phyloP scores from a whole-genome alignment of 768 basidiomycete genomes.

The Royoungia palumana region DNA sequence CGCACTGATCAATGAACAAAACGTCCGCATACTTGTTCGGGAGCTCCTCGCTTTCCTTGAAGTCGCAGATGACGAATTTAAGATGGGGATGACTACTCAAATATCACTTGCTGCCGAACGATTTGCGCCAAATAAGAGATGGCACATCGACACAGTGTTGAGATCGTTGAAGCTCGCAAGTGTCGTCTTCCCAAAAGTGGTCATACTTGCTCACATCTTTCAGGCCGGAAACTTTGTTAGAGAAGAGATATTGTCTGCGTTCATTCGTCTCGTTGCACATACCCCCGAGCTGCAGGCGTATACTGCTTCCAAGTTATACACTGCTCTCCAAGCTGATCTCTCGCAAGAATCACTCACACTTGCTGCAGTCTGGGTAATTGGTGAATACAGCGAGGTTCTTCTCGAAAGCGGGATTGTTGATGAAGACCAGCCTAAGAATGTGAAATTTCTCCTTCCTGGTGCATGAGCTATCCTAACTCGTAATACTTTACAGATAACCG shows the following conservation, averaged over 20 bases:
- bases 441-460: constrained; percentile 32
- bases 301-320: constrained; percentile 87
- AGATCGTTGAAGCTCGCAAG: constrained; percentile 86
- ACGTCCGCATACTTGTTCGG: constrained; percentile 86
- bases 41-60: constrained; percentile 96
- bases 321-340: constrained; percentile 83
- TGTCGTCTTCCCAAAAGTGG: constrained; percentile 1
- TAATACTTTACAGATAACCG: constrained; percentile 51
- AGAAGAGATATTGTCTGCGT: constrained; percentile 92
- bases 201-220: not conserved
- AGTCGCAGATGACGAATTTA: constrained; percentile 98
- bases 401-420: constrained; percentile 82
- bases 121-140: constrained; percentile 95
- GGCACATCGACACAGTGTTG: constrained; percentile 98
- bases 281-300: constrained; percentile 97
- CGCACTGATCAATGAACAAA: constrained; percentile 92
- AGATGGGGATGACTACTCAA: constrained; percentile 96
- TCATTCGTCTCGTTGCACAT: constrained; percentile 93
- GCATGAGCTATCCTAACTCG: not conserved
- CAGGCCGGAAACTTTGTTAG: constrained; percentile 98
- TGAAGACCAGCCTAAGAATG: constrained; percentile 68
- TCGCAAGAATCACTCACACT: constrained; percentile 96
- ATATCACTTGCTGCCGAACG: constrained; percentile 94
- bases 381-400: constrained; percentile 91
- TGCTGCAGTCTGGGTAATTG: constrained; percentile 92